A percentile compares a stretch with the other conserved stretches of the same genome.
Evolutionary conservation across 495 filamentous ascomycete species (phyloP).

Genomic region (Podospora appendiculata): DNA sequence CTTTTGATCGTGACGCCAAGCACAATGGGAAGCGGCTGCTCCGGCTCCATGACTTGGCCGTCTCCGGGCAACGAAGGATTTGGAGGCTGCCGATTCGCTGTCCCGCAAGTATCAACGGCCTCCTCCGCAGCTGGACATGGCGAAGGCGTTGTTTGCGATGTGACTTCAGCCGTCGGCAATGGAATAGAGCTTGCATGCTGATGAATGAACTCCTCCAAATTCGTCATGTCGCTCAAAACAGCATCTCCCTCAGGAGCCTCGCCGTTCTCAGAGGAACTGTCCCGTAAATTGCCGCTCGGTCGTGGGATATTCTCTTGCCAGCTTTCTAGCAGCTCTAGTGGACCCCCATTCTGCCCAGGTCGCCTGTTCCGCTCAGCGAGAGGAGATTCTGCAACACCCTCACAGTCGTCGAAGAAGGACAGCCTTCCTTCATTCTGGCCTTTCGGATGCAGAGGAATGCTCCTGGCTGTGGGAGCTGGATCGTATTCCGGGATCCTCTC

Average conservation of each 20-base stretch:
- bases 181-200: not conserved
- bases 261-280: not conserved
- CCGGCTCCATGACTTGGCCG: not conserved
- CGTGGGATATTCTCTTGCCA: not conserved
- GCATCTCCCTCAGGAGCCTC: not conserved
- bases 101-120: not conserved
- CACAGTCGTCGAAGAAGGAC: conserved; percentile 7
- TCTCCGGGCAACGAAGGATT: not conserved
- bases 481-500: no score
- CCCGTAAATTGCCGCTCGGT: no score
- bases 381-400: not conserved
- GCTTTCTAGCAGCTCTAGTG: not conserved
- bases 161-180: no score
- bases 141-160: no score
- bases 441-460: not conserved
- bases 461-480: no score
- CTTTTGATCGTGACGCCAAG: conserved; percentile 7
- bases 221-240: not conserved
- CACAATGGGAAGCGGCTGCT: not conserved
- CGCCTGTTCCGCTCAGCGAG: no score
- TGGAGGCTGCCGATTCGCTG: not conserved
- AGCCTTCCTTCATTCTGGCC: conserved; percentile 6
- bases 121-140: no score
- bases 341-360: no score
- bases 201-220: not conserved